Evolutionary conservation across 768 basidiomycete genomes (phyloP).

Genomic region (Pluteus cervinus): DNA sequence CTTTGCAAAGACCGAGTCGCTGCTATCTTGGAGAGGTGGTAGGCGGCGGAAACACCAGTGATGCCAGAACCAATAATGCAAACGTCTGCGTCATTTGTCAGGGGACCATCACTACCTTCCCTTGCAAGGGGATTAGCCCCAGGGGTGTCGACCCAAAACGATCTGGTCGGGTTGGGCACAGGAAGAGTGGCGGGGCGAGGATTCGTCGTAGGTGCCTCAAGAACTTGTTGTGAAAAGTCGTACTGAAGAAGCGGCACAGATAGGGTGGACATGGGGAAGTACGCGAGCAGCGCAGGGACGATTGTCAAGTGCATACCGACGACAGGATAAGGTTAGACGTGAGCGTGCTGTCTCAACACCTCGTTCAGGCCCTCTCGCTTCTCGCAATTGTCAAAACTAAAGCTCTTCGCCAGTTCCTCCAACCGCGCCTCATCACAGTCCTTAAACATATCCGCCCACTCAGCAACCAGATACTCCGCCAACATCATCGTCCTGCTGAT

Average conservation of each 20-base stretch:
- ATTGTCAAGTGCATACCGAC: too few species aligned
- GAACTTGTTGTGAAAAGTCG: constrained; percentile 1
- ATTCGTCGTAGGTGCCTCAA: constrained; percentile 5
- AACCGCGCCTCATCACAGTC: constrained; percentile 55
- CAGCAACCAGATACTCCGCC: constrained; percentile 62
- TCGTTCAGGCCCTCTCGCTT: constrained; percentile 62
- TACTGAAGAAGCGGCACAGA: not conserved
- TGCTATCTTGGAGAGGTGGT: constrained; percentile 48
- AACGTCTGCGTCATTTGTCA: constrained; percentile 61
- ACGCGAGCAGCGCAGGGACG: too few species aligned
- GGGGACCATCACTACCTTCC: constrained; percentile 55
- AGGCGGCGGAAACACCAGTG: constrained; percentile 44
- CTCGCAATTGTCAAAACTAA: constrained; percentile 63
- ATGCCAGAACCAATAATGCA: constrained; percentile 65
- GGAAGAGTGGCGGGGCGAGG: constrained; percentile 31
- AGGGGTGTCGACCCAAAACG: constrained; percentile 66
- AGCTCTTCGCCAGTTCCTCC: constrained; percentile 68
- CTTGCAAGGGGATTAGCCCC: constrained; percentile 61
- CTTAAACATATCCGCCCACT: constrained; percentile 67
- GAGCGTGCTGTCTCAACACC: constrained; percentile 40
- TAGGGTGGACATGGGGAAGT: not conserved
- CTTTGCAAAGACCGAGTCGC: too few species aligned
- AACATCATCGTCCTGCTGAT: constrained; percentile 64
- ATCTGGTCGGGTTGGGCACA: constrained; percentile 55
- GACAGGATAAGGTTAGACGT: too few species aligned